Evolutionary conservation across 2,329 filamentous ascomycete genomes (phyloP).

Genomic region (Colletotrichum camelliae): DNA sequence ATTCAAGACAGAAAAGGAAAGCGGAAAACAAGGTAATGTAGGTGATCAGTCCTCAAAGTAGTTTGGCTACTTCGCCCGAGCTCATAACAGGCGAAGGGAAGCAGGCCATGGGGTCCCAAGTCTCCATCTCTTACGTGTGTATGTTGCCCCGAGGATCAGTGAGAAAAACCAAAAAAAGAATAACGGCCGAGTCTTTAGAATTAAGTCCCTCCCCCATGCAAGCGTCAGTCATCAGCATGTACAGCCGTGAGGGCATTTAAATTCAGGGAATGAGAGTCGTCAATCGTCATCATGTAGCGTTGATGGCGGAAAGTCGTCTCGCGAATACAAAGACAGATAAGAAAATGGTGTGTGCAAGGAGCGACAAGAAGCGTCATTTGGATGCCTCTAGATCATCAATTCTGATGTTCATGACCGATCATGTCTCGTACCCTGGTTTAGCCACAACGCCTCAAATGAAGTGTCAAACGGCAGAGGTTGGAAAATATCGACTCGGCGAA

Average conservation of each 20-base stretch:
- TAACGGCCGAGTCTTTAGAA: slow-evolving; percentile 22
- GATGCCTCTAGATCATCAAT: slow-evolving; percentile 7
- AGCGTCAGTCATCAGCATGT: slow-evolving; percentile 52
- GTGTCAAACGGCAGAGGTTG: neutral
- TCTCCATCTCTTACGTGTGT: slow-evolving; percentile 17
- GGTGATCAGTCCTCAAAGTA: neutral
- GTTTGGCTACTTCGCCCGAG: slow-evolving; percentile 1
- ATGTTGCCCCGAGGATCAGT: neutral
- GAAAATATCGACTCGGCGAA: neutral
- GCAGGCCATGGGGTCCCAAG: neutral
- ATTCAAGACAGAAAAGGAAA: slow-evolving; percentile 19
- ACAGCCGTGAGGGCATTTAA: slow-evolving; percentile 39
- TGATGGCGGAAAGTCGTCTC: slow-evolving; percentile 32
- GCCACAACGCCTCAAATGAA: slow-evolving; percentile 16
- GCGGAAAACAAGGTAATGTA: slow-evolving; percentile 10
- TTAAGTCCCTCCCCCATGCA: slow-evolving; percentile 38
- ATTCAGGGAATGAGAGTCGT: slow-evolving; percentile 41
- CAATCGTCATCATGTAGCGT: slow-evolving; percentile 37
- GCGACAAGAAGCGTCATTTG: slow-evolving; percentile 4
- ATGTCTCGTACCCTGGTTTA: slow-evolving; percentile 4
- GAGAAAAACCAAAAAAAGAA: slow-evolving; percentile 7
- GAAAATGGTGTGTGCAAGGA: slow-evolving; percentile 17
- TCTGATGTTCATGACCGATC: slow-evolving; percentile 7
- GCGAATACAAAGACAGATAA: slow-evolving; percentile 32
- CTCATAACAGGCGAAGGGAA: slow-evolving; percentile 12